Evolutionary conservation across 2,329 filamentous ascomycete species (phyloP).

Genomic region (Colletotrichum tropicicola): DNA sequence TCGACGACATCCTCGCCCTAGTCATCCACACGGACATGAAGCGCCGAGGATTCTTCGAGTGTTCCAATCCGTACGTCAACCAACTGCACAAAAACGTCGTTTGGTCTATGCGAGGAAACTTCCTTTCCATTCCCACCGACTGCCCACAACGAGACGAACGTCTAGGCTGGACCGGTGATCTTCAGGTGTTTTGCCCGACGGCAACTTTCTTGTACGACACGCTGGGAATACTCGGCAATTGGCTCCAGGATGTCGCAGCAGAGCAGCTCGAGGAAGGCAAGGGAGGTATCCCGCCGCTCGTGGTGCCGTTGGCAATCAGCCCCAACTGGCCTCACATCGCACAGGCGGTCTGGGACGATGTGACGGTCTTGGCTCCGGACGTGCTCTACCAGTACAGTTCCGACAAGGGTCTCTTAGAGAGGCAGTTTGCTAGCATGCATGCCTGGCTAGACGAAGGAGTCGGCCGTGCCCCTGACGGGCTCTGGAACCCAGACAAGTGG

Average conservation of each 20-base stretch:
- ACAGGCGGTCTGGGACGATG: conserved; percentile 26
- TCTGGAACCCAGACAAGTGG: conserved; percentile 23
- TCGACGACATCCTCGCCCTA: conserved; percentile 4
- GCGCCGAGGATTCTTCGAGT: conserved; percentile 23
- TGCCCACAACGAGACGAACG: conserved; percentile 23
- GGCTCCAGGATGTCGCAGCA: conserved; percentile 22
- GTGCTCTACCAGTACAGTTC: conserved; percentile 20
- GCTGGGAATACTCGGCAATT: conserved; percentile 14
- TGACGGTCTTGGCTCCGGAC: conserved; percentile 8
- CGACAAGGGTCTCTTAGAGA: conserved; percentile 9
- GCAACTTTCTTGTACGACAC: conserved; percentile 23
- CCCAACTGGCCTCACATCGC: conserved; percentile 27
- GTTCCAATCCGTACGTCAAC: conserved; percentile 17
- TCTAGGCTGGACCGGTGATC: conserved; percentile 24
- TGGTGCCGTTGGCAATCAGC: conserved; percentile 39
- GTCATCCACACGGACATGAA: conserved; percentile 25
- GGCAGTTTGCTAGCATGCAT: conserved; percentile 19
- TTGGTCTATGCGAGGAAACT: conserved; percentile 27
- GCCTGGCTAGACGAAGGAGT: conserved; percentile 22
- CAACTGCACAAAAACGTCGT: conserved; percentile 20
- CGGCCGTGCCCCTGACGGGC: conserved; percentile 16
- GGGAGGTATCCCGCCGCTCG: conserved; percentile 41
- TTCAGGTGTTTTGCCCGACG: conserved; percentile 21
- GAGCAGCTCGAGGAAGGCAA: conserved; percentile 38
- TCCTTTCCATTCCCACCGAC: conserved; percentile 22